A percentile compares a stretch with the other conserved stretches of the same genome.
Evolutionary conservation across 2,329 filamentous ascomycete species (phyloP).

Genomic region (Penicillium sp.): DNA sequence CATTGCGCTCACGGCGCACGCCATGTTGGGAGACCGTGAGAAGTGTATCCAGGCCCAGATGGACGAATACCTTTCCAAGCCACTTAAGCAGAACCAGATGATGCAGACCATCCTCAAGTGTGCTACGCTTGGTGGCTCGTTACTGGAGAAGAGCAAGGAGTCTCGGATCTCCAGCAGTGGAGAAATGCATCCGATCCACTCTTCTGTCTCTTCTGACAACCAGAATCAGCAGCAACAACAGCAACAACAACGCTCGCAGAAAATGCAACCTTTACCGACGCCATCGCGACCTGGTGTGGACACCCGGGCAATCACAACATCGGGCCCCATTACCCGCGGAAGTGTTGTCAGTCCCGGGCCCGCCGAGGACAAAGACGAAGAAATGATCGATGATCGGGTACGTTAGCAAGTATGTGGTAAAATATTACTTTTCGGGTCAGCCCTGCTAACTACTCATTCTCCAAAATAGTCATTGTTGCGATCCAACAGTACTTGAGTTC

Average conservation of each 20-base stretch:
- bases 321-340: conserved; percentile 56
- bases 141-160: conserved; percentile 46
- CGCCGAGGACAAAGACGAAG: conserved; percentile 9
- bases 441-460: conserved; percentile 1
- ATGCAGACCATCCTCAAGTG: conserved; percentile 98
- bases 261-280: conserved; percentile 16
- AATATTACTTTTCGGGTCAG: conserved; percentile 2
- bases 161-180: conserved; percentile 41
- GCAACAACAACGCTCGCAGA: conserved; percentile 14
- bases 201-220: conserved; percentile 31
- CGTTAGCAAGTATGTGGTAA: conserved; percentile 8
- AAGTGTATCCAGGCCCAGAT: conserved; percentile 98
- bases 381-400: conserved; percentile 13
- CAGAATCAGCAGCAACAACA: conserved; percentile 36
- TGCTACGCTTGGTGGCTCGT: conserved; percentile 70
- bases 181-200: conserved; percentile 36
- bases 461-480: conserved; percentile 43
- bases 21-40: conserved; percentile 97
- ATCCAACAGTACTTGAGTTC: conserved; percentile 50
- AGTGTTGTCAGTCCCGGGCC: conserved; percentile 66
- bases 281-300: conserved; percentile 55
- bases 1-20: conserved; percentile 93
- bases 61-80: conserved; percentile 98
- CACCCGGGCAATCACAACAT: conserved; percentile 67
- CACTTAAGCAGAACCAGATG: conserved; percentile 91